Base-by-base conservation (phyloP, 129 eudicot species). In the Heracleum sosnowskyi region DNA sequence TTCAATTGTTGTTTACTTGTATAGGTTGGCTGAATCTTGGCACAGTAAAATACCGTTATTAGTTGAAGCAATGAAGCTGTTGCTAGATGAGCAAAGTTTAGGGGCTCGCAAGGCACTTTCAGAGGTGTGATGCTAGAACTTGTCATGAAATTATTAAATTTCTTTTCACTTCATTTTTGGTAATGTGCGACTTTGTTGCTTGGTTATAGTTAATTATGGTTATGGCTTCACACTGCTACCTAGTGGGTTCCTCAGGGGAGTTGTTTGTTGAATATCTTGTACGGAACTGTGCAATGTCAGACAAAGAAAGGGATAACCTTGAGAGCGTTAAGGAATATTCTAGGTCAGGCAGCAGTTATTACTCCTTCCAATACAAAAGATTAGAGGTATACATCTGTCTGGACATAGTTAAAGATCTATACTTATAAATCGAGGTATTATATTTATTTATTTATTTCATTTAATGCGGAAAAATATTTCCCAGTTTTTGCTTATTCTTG, bases 211-310 rank as follows among this genome's bases (percentile, higher is more conserved):
- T 96, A 76, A 92, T 92, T 55, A 97, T 92, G 71, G 99, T 96
- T 35, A 92, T 96, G 99, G 99, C 99, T 76, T 96, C 99, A 46
- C 97, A 96, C 79, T 96, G 99, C 79, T 96, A 92, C 88, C 84
- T 96, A 86, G 83, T 87, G 84, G 99, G 99, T 80, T 81, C 97
- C 77, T 79, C 97, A 5, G 99, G 99, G 72, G 99, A 96, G 85
- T 80, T 89, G 69, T 96, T 96, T 82, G 88, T 96, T 33, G 99
- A 96, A 63, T 96, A 92, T 81, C 93, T 96, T 75, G 99, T 96
- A 72, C 92, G 91, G 35, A 85, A 92, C 79, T 88, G 91, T 86
- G 92, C 97, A 81, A 78, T 96, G 86, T 77, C 92, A 57, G 99
- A 90, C 77, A 64, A 83, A 78, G 90, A 93, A 74, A 87, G 88